Evolutionary conservation across 202 grass and related monocot species (phyloP), one percentile per base, ranked within the genome.

Genomic region (Hordeum pubiflorum): DNA sequence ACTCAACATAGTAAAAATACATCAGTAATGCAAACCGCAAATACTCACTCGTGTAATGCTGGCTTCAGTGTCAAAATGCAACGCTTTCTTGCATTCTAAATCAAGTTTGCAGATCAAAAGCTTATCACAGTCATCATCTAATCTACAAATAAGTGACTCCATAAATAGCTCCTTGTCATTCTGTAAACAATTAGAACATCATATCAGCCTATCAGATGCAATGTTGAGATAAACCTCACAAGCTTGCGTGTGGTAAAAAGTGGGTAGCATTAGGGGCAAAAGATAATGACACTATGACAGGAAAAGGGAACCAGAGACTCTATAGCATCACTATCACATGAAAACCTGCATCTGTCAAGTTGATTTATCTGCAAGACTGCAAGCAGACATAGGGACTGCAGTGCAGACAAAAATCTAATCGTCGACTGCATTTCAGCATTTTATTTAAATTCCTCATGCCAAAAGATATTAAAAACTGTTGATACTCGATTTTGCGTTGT

Each of bases 101-200:
- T 97, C 95, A 71, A 93, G 75, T 79, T 93, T 92, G 82, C 95
- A 97, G 62, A 87, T 87, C 75, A 97, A 84, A 86, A 97, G 88
- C 87, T 91, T 97, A 21, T 91, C 79, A 71, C 92, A 97, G 44
- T 94, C 79, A 78, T 85, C 82, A 79, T 94, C 90, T 80, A 94
- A 55, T 89, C 89, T 94, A 74, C 92, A 97, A 81, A 97, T 97
- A 84, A 97, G 89, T 37, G 95, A 97, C 81, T 97, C 90, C 95
- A 97, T 93, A 77, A 97, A 97, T 65, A 97, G 82, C 59, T 94
- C 87, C 76, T 93, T 85, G 64, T 91, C 80, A 36, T 58, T 89
- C 92, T 94, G 95, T 74, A 86, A 70, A 84, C 6, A 63, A 50
- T 69, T 69, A 68, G 56, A 79, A 84, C 75, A 89, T 58, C 26